Conservation (phyloP, 306 rosid species). For the Cyamopsis tetragonoloba region DNA sequence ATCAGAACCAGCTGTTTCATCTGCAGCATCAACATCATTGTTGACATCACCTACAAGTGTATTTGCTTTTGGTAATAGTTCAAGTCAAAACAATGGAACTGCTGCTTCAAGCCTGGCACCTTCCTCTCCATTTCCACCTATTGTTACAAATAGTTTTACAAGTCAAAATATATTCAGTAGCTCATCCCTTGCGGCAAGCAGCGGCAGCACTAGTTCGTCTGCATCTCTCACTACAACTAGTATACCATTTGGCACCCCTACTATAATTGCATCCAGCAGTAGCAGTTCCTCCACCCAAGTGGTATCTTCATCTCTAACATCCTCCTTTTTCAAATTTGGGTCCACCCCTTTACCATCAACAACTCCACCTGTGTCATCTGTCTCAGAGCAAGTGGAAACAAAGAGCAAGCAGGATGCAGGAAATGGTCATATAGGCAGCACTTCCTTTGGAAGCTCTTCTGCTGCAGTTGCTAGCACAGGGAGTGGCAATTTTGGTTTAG, state of each 20-base stretch:
- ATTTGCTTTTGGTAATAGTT: conserved; percentile 35
- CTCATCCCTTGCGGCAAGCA: conserved; percentile 27
- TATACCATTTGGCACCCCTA: conserved; percentile 22
- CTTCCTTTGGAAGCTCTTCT: conserved; percentile 35
- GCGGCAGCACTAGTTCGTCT: conserved; percentile 3
- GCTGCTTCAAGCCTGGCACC: conserved; percentile 33
- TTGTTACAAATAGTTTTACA: conserved; percentile 30
- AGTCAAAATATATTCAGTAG: conserved; percentile 42
- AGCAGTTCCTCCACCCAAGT: conserved; percentile 29
- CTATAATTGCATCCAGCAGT: conserved; percentile 25
- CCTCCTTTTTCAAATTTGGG: conserved; percentile 47
- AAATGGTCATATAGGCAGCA: conserved; percentile 30
- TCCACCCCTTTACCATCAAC: conserved; percentile 32
- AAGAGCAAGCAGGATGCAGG: conserved; percentile 44
- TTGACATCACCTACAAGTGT: too few relatives aligned
- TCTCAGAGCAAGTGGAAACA: conserved; percentile 32
- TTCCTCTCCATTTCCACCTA: conserved; percentile 26
- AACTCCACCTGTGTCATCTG: conserved; percentile 31
- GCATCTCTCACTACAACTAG: conserved; percentile 19
- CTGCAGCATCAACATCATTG: too few relatives aligned
- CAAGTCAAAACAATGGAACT: conserved; percentile 43
- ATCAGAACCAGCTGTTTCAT: conserved; percentile 37
- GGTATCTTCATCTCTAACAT: conserved; percentile 37
- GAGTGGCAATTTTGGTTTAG: conserved; percentile 46
- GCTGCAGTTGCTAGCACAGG: conserved; percentile 37